These are phyloP conservation scores for Leccinellum albellum DNA, from an alignment of 768 basidiomycete genomes.

Conservation along the genomic window DNA sequence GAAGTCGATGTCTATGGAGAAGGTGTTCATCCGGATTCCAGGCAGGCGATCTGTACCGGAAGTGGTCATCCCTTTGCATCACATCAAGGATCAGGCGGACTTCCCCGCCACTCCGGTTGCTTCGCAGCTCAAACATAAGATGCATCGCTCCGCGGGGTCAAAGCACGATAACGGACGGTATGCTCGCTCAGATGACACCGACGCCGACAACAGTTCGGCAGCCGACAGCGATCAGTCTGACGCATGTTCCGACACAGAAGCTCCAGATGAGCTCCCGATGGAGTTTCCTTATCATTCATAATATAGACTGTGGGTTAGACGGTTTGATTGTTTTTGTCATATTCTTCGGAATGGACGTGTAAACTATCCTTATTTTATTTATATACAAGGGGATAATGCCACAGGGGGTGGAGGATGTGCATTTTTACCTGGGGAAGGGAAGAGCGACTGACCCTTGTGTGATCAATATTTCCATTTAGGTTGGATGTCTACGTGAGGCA, in stretches of 20 bases:
- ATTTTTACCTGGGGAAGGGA: background rate
- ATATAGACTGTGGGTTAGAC: slow-evolving; percentile 7
- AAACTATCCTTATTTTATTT: slow-evolving; percentile 35
- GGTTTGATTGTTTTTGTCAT: slow-evolving; percentile 2
- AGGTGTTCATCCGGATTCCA: slow-evolving; percentile 26
- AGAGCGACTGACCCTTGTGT: background rate
- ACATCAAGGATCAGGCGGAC: slow-evolving; percentile 12
- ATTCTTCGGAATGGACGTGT: slow-evolving; percentile 11
- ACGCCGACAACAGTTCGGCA: slow-evolving; percentile 12
- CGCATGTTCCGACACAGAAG: slow-evolving; percentile 20
- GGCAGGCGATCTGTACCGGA: slow-evolving; percentile 12
- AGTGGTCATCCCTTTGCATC: slow-evolving; percentile 20
- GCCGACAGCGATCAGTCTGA: slow-evolving; percentile 28
- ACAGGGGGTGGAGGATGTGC: background rate
- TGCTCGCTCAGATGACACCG: slow-evolving; percentile 22
- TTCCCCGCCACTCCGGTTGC: slow-evolving; percentile 19
- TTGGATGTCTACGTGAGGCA: background rate
- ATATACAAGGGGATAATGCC: slow-evolving; percentile 13
- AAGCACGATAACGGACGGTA: slow-evolving; percentile 18
- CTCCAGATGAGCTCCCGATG: slow-evolving; percentile 25
- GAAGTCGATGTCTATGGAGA: slow-evolving; percentile 21
- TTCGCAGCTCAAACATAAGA: slow-evolving; percentile 22
- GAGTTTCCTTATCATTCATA: slow-evolving; percentile 14
- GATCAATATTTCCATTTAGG: background rate
- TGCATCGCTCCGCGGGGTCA: slow-evolving; percentile 14